Evolutionary conservation across 768 basidiomycete genomes (phyloP).

Genomic region (Mrakia gelida): DNA sequence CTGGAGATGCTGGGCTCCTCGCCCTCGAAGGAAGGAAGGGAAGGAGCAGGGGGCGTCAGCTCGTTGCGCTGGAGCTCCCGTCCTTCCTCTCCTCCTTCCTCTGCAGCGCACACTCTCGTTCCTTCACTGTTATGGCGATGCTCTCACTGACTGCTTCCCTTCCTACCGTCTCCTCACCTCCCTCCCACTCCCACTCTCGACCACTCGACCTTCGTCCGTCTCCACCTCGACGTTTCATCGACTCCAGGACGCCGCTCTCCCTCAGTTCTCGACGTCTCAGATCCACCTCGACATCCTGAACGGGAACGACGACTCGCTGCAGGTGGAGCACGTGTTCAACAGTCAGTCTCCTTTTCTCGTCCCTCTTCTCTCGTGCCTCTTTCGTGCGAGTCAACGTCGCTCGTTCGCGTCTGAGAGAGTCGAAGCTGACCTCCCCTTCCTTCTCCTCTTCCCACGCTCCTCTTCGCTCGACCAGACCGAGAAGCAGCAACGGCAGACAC

Average conservation of each 20-base stretch:
- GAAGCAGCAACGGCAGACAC: conserved; percentile 54
- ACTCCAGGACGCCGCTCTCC: conserved; percentile 22
- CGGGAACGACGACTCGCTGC: conserved; percentile 25
- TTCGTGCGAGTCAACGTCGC: too few species aligned
- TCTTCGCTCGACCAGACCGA: conserved; percentile 37
- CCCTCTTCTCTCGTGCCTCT: neutral
- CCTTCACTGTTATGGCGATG: too few species aligned
- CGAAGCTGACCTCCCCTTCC: neutral
- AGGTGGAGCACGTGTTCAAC: conserved; percentile 29
- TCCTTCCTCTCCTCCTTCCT: too few species aligned
- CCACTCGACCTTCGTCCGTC: neutral
- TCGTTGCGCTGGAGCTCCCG: too few species aligned
- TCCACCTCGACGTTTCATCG: neutral
- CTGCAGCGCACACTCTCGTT: too few species aligned
- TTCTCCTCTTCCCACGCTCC: neutral
- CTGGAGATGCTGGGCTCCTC: too few species aligned
- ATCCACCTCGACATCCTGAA: conserved; percentile 33
- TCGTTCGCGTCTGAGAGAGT: neutral
- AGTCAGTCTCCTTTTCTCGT: neutral
- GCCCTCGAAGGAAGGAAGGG: too few species aligned
- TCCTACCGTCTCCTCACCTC: neutral
- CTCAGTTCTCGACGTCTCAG: conserved; percentile 25
- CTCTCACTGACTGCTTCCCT: neutral
- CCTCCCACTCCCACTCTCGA: neutral
- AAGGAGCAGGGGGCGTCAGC: too few species aligned